A percentile compares a stretch with the other conserved stretches of the same genome.
phyloP scores from a whole-genome alignment of 78 protist genomes.

The Dictyostelium capitatum region DNA sequence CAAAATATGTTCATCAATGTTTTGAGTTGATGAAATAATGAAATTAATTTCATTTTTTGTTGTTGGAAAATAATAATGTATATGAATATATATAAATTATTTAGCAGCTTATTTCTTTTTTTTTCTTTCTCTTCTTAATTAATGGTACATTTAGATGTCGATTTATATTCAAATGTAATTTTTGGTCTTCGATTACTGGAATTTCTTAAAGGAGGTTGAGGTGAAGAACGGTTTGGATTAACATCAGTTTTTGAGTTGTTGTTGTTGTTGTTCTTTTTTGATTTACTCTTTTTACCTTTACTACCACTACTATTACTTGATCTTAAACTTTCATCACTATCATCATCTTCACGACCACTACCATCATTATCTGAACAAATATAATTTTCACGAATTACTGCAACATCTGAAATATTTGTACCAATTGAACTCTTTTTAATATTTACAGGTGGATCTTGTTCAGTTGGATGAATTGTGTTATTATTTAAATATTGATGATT shows the following conservation, averaged over 20 bases:
- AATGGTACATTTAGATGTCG: constrained; percentile 51
- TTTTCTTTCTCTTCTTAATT: not conserved
- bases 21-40: not conserved
- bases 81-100: too few species aligned
- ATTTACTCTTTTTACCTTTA: not conserved
- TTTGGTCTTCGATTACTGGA: constrained; percentile 74
- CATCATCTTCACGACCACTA: not conserved
- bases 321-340: not conserved
- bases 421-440: constrained; percentile 21
- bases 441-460: constrained; percentile 22
- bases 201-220: constrained; percentile 76
- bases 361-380: constrained; percentile 19
- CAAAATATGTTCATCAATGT: not conserved
- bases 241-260: not conserved
- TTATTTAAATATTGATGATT: not conserved
- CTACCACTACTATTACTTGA: not conserved
- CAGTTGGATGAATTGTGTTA: constrained; percentile 10
- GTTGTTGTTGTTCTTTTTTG: too few species aligned
- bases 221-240: constrained; percentile 33
- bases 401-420: constrained; percentile 8
- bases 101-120: too few species aligned
- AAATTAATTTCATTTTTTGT: not conserved
- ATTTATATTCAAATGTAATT: constrained; percentile 64
- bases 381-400: constrained; percentile 14
- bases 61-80: not conserved